These are phyloP conservation scores for Botrytis fabae DNA, from an alignment of 2,329 filamentous ascomycete genomes.

Conservation along the genomic window DNA sequence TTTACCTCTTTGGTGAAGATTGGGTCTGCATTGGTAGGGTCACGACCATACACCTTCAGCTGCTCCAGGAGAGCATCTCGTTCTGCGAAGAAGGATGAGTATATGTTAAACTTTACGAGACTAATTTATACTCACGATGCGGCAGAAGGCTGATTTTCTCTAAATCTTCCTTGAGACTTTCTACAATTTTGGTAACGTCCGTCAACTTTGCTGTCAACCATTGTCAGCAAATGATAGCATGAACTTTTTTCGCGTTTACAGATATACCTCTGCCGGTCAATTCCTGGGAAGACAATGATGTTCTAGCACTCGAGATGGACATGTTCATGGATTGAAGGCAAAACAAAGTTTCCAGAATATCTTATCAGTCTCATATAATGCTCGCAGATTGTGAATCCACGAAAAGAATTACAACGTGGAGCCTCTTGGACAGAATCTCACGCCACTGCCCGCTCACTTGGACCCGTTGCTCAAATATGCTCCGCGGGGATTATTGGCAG, in stretches of 20 bases:
- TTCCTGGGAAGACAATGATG: conserved; percentile 31
- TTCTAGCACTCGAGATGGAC: conserved; percentile 26
- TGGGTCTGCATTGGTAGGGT: conserved; percentile 69
- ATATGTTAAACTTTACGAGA: neutral
- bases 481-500: neutral
- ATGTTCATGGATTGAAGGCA: conserved; percentile 20
- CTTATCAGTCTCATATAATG: neutral
- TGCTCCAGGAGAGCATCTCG: conserved; percentile 62
- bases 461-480: neutral
- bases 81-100: conserved; percentile 49
- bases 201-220: conserved; percentile 61
- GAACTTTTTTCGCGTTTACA: neutral
- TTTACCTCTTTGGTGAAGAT: conserved; percentile 80
- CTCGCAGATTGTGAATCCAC: neutral
- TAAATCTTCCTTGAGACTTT: conserved; percentile 62
- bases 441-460: neutral
- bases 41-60: conserved; percentile 77
- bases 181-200: conserved; percentile 65
- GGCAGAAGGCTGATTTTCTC: conserved; percentile 57
- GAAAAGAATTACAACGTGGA: neutral
- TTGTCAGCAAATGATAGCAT: conserved; percentile 24
- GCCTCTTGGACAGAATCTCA: neutral
- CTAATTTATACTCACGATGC: conserved; percentile 52
- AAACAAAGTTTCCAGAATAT: neutral
- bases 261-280: conserved; percentile 34